phyloP scores from a whole-genome alignment of 2,329 filamentous ascomycete species.

The Cercospora berteroae region DNA sequence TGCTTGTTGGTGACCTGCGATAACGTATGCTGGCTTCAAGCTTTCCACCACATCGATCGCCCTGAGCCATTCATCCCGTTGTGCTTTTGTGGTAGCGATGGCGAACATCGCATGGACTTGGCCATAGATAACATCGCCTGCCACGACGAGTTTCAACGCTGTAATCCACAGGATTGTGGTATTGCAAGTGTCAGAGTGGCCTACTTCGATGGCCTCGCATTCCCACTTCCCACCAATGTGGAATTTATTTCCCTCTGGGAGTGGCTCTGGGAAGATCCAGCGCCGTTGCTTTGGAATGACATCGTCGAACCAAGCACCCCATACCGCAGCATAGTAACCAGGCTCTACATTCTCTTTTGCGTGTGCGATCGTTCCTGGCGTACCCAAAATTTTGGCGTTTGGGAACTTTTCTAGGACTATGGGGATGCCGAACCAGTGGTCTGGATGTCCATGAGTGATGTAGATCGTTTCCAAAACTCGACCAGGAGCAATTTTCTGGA shows the following conservation, averaged over 20 bases:
- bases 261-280: slow-evolving; percentile 6
- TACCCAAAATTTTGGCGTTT: slow-evolving; percentile 4
- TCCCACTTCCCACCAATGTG: background rate
- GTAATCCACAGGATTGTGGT: slow-evolving; percentile 16
- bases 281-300: background rate
- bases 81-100: slow-evolving; percentile 7
- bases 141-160: slow-evolving; percentile 12
- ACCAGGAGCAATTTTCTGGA: slow-evolving; percentile 1
- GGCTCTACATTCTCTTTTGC: slow-evolving; percentile 9
- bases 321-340: background rate
- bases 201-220: slow-evolving; percentile 11
- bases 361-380: slow-evolving; percentile 13
- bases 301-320: slow-evolving; percentile 3
- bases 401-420: slow-evolving; percentile 10
- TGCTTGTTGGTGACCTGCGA: slow-evolving; percentile 10
- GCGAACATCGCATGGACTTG: slow-evolving; percentile 17
- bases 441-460: slow-evolving; percentile 18
- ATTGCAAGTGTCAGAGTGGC: slow-evolving; percentile 14
- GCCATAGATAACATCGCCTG: slow-evolving; percentile 17
- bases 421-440: slow-evolving; percentile 14
- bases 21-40: slow-evolving; percentile 9
- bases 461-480: slow-evolving; percentile 7
- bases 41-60: slow-evolving; percentile 15
- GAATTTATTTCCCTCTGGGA: slow-evolving; percentile 7
- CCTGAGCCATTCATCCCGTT: slow-evolving; percentile 15